A percentile compares a stretch with the other conserved stretches of the same genome.
Conservation (phyloP, 2,329 filamentous ascomycete species). For the Cryoendolithus antarcticus region DNA sequence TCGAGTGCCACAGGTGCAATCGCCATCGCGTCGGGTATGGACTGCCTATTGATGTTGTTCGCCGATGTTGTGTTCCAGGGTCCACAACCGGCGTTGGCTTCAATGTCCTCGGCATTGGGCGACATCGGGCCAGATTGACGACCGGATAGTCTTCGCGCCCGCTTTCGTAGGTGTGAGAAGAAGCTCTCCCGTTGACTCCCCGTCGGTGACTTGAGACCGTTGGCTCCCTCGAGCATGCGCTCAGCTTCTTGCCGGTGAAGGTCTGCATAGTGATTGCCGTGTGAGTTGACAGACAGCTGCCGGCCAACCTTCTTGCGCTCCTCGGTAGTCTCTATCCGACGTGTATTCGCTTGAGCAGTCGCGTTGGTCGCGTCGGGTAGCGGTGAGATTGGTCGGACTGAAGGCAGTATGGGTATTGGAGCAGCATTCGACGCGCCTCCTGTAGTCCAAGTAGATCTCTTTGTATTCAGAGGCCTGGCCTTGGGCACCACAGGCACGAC, state of each 20-base stretch:
- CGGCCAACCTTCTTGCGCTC: slow-evolving; percentile 90
- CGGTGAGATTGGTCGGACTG: slow-evolving; percentile 89
- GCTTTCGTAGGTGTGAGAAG: slow-evolving; percentile 92
- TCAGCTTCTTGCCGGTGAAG: slow-evolving; percentile 84
- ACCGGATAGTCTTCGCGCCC: slow-evolving; percentile 82
- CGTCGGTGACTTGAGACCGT: slow-evolving; percentile 61
- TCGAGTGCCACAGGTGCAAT: slow-evolving; percentile 37
- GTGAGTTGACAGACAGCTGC: slow-evolving; percentile 83
- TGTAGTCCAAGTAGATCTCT: slow-evolving; percentile 89
- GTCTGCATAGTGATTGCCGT: slow-evolving; percentile 85
- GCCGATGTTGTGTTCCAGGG: slow-evolving; percentile 52
- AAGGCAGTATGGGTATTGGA: slow-evolving; percentile 91
- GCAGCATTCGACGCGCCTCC: slow-evolving; percentile 57
- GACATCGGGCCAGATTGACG: slow-evolving; percentile 73
- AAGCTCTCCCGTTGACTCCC: slow-evolving; percentile 86
- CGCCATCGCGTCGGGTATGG: slow-evolving; percentile 48
- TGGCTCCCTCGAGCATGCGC: slow-evolving; percentile 71
- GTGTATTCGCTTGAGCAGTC: slow-evolving; percentile 71
- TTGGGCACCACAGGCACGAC: slow-evolving; percentile 33
- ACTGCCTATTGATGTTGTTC: slow-evolving; percentile 59
- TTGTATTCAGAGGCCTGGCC: slow-evolving; percentile 48
- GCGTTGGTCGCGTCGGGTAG: slow-evolving; percentile 66
- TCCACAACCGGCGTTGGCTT: slow-evolving; percentile 82
- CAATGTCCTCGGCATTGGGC: slow-evolving; percentile 71
- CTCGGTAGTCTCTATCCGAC: slow-evolving; percentile 38